phyloP scores from a whole-genome alignment of 228 moss, liverwort and hornwort species.

The Sphagnum magellanicum region DNA sequence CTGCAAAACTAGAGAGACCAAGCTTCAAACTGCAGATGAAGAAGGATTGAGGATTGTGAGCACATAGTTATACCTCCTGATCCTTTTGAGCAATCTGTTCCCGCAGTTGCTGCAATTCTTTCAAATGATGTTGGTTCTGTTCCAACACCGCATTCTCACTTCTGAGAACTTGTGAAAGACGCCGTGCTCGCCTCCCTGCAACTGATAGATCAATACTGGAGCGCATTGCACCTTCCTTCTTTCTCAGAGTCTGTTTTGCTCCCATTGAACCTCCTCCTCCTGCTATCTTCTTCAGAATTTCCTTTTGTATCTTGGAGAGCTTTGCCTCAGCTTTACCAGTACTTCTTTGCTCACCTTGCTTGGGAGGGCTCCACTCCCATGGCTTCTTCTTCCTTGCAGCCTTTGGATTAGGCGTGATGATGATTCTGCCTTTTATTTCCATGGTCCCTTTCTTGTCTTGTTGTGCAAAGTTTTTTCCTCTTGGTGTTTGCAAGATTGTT shows the following conservation, averaged over 20 bases:
- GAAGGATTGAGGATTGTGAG: background rate
- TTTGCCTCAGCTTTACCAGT: slow-evolving; percentile 11
- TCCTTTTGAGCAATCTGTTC: slow-evolving; percentile 14
- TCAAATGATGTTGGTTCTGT: slow-evolving; percentile 30
- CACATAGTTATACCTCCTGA: slow-evolving; percentile 19
- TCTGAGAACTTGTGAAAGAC: slow-evolving; percentile 52
- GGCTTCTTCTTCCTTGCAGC: slow-evolving; percentile 9
- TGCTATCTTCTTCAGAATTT: slow-evolving; percentile 39
- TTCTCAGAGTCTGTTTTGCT: slow-evolving; percentile 10
- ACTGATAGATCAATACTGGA: slow-evolving; percentile 47
- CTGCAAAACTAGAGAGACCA: no score
- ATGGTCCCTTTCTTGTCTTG: slow-evolving; percentile 18
- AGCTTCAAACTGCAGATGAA: background rate
- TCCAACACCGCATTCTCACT: slow-evolving; percentile 37
- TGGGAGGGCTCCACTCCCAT: slow-evolving; percentile 14
- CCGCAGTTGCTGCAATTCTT: slow-evolving; percentile 33
- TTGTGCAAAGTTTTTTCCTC: slow-evolving; percentile 19
- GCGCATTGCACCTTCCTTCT: slow-evolving; percentile 15
- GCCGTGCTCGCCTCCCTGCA: slow-evolving; percentile 48
- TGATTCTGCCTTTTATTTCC: slow-evolving; percentile 1
- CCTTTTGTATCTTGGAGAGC: slow-evolving; percentile 34
- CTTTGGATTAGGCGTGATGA: background rate
- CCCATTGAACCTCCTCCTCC: slow-evolving; percentile 15
- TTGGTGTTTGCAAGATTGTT: background rate
- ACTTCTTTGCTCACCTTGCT: background rate